Percentiles rank a stretch among this genome's conserved stretches.
Conservation (phyloP, 2,329 filamentous ascomycete genomes). For the Fusarium tjaetaba region DNA sequence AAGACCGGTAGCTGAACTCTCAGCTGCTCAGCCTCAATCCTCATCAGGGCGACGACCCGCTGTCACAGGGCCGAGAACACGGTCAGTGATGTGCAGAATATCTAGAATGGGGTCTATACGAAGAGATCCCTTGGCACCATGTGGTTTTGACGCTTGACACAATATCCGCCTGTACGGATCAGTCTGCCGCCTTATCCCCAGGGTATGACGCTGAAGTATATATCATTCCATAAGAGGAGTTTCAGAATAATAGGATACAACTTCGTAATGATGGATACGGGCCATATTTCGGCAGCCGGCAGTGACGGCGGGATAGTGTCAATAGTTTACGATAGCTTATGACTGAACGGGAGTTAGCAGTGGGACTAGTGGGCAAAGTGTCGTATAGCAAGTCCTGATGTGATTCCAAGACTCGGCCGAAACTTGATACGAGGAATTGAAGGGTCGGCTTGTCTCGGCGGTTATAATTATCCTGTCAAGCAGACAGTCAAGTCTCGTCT, state of each 20-base stretch:
- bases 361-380: constrained; percentile 40
- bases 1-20: constrained; percentile 51
- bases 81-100: constrained; percentile 47
- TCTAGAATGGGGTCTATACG: constrained; percentile 44
- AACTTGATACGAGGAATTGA: constrained; percentile 15
- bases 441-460: background rate
- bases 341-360: constrained; percentile 26
- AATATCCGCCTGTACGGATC: constrained; percentile 52
- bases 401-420: constrained; percentile 11
- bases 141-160: constrained; percentile 37
- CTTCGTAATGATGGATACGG: constrained; percentile 41
- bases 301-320: constrained; percentile 43
- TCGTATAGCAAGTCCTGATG: constrained; percentile 8
- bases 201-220: constrained; percentile 48
- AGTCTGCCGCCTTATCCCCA: constrained; percentile 52
- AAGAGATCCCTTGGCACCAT: constrained; percentile 22
- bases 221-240: constrained; percentile 44
- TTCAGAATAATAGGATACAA: constrained; percentile 15
- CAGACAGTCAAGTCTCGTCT: background rate
- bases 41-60: constrained; percentile 46
- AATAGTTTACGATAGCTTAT: background rate
- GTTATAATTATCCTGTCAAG: background rate
- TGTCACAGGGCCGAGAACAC: constrained; percentile 39
- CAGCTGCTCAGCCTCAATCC: constrained; percentile 39
- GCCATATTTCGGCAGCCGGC: constrained; percentile 33